Conservation (phyloP, 1,284 basidiomycete genomes). For the Xerocomus nothofagi region DNA sequence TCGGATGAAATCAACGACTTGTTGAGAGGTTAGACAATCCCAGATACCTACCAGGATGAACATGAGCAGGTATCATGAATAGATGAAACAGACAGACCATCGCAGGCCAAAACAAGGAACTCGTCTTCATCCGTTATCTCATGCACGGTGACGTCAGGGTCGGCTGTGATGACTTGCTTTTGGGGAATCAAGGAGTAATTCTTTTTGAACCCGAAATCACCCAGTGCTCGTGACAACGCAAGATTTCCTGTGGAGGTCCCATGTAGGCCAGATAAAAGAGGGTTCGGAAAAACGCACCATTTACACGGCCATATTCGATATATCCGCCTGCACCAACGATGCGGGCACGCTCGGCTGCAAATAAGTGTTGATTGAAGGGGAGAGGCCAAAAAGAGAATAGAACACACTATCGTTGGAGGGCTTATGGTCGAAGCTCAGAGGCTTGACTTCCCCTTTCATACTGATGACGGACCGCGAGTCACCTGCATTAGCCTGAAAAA, state of each 20-base stretch:
- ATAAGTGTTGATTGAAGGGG: slow-evolving; percentile 4
- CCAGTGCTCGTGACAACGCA: slow-evolving; percentile 91
- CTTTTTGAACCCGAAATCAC: slow-evolving; percentile 99
- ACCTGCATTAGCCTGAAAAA: slow-evolving; percentile 88
- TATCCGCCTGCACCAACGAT: slow-evolving; percentile 96
- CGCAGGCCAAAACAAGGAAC: slow-evolving; percentile 94
- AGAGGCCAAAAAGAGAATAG: neutral
- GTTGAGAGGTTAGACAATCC: slow-evolving; percentile 95
- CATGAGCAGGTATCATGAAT: neutral
- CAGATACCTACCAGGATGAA: slow-evolving; percentile 76
- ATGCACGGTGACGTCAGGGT: slow-evolving; percentile 90
- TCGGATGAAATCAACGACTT: slow-evolving; percentile 90
- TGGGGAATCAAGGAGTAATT: slow-evolving; percentile 82
- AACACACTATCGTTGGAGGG: slow-evolving; percentile 80
- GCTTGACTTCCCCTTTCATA: slow-evolving; percentile 81
- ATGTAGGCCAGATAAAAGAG: slow-evolving; percentile 4
- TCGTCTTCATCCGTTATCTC: slow-evolving; percentile 88
- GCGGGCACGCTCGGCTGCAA: slow-evolving; percentile 78
- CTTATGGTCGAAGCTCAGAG: slow-evolving; percentile 95
- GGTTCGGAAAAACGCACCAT: slow-evolving; percentile 58
- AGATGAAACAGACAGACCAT: slow-evolving; percentile 60
- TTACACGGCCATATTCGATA: slow-evolving; percentile 96
- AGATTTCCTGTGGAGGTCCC: slow-evolving; percentile 73
- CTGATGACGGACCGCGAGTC: slow-evolving; percentile 95
- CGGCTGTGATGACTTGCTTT: slow-evolving; percentile 92